phyloP scores from a whole-genome alignment of 805 yeast genomes.

The Wickerhamiella slavikovae region DNA sequence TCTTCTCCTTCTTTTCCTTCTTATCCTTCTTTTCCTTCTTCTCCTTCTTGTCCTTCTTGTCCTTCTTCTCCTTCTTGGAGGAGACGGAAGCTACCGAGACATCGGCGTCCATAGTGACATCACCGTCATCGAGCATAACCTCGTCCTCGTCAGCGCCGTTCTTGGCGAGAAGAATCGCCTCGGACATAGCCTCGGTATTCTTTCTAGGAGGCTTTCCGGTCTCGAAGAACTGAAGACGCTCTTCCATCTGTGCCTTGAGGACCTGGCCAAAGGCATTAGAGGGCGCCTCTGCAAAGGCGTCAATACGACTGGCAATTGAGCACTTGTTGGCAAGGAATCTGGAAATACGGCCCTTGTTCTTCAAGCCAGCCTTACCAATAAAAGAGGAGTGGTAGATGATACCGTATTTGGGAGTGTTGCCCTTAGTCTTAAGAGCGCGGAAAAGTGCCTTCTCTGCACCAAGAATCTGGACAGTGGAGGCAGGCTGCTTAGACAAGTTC shows the following conservation, averaged over 20 bases:
- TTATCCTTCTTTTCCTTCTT: constrained; percentile 8
- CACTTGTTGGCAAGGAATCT: constrained; percentile 98
- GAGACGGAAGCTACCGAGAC: constrained; percentile 2
- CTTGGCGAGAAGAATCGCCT: constrained; percentile 57
- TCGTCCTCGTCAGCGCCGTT: constrained; percentile 20
- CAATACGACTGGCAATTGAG: constrained; percentile 89
- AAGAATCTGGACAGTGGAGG: constrained; percentile 93
- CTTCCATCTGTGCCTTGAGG: constrained; percentile 92
- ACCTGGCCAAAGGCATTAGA: constrained; percentile 86
- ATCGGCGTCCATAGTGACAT: constrained; percentile 1
- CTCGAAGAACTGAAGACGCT: constrained; percentile 86
- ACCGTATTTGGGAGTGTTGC: constrained; percentile 97
- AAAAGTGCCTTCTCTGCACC: constrained; percentile 99
- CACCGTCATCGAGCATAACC: constrained; percentile 11
- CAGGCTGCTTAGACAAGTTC: constrained; percentile 92
- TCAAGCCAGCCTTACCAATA: constrained; percentile 95
- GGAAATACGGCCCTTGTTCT: constrained; percentile 97
- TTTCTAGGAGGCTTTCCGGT: constrained; percentile 94
- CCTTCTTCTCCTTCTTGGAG: constrained; percentile 5
- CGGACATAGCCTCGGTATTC: constrained; percentile 82
- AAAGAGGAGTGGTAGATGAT: constrained; percentile 88
- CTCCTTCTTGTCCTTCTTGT: constrained; percentile 9
- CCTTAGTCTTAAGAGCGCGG: constrained; percentile 96
- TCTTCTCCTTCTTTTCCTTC: constrained; percentile 9
- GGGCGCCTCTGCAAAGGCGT: constrained; percentile 91